A percentile compares a stretch with the other conserved stretches of the same genome.
Evolutionary conservation across 257 asterid genomes (phyloP).

Genomic region (Paraleonurus japonicus): DNA sequence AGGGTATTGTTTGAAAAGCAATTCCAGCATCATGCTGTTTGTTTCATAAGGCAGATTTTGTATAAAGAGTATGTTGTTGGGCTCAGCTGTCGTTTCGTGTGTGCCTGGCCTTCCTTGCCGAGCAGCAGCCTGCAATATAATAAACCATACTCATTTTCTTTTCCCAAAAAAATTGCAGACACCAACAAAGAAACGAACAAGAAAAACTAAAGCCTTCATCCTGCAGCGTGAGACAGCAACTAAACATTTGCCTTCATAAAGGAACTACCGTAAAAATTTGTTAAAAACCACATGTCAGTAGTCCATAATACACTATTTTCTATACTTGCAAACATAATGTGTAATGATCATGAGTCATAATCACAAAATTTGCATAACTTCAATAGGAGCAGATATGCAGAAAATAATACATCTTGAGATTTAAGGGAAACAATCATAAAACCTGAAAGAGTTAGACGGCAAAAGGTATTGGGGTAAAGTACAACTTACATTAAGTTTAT

Average conservation of each 20-base stretch:
- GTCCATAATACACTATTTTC: background rate
- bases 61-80: constrained; percentile 83
- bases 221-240: background rate
- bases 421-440: too few species aligned
- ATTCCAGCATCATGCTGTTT: constrained; percentile 86
- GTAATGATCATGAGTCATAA: background rate
- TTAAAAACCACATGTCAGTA: background rate
- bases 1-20: constrained; percentile 92
- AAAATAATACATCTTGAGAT: too few species aligned
- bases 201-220: background rate
- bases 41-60: constrained; percentile 91
- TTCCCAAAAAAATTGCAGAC: background rate
- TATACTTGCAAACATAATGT: background rate
- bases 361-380: too few species aligned
- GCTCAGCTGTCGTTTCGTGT: constrained; percentile 65
- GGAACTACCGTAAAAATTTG: background rate
- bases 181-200: background rate
- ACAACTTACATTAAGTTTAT: too few species aligned
- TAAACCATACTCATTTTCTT: background rate
- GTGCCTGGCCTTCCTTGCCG: constrained; percentile 57
- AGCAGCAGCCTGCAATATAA: constrained; percentile 54
- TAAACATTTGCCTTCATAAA: background rate
- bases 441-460: too few species aligned
- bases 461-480: too few species aligned
- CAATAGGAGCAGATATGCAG: too few species aligned